phyloP scores from a whole-genome alignment of 352 stramenopile genomes.

The Phytophthora meadii region DNA sequence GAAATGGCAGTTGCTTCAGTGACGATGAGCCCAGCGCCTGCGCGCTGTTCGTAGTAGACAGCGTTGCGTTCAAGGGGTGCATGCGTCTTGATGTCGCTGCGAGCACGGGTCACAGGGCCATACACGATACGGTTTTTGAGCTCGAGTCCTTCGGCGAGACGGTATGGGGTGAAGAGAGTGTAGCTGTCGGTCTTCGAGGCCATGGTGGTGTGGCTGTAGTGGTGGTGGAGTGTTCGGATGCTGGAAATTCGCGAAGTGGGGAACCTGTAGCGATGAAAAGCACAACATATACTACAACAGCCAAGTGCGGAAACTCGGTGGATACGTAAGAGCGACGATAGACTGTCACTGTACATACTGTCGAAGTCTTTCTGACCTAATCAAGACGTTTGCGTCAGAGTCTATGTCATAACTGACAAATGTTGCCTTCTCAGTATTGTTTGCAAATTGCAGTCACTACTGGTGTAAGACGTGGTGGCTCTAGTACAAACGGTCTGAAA shows the following conservation, averaged over 20 bases:
- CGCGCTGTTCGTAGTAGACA: slow-evolving; percentile 54
- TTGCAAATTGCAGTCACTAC: too few relatives aligned
- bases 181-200: slow-evolving; percentile 23
- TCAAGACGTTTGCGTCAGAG: slow-evolving; percentile 25
- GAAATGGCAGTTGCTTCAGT: slow-evolving; percentile 49
- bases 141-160: slow-evolving; percentile 25
- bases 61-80: slow-evolving; percentile 29
- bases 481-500: neutral
- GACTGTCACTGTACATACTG: neutral
- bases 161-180: slow-evolving; percentile 40
- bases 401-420: neutral
- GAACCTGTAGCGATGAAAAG: neutral
- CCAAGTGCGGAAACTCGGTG: neutral
- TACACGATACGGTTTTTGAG: slow-evolving; percentile 56
- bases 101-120: slow-evolving; percentile 43
- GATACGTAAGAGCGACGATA: neutral
- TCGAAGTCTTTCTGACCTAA: slow-evolving; percentile 22
- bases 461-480: too few relatives aligned
- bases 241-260: slow-evolving; percentile 21
- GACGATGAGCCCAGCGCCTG: slow-evolving; percentile 51
- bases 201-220: slow-evolving; percentile 9
- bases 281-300: too few relatives aligned
- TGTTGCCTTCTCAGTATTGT: too few relatives aligned
- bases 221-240: slow-evolving; percentile 1
- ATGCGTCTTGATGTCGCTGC: slow-evolving; percentile 22